Percentiles rank a stretch among this genome's conserved stretches.
phyloP scores from a whole-genome alignment of 441 rosid genomes.

The Pelargonium myrrhifolium region DNA sequence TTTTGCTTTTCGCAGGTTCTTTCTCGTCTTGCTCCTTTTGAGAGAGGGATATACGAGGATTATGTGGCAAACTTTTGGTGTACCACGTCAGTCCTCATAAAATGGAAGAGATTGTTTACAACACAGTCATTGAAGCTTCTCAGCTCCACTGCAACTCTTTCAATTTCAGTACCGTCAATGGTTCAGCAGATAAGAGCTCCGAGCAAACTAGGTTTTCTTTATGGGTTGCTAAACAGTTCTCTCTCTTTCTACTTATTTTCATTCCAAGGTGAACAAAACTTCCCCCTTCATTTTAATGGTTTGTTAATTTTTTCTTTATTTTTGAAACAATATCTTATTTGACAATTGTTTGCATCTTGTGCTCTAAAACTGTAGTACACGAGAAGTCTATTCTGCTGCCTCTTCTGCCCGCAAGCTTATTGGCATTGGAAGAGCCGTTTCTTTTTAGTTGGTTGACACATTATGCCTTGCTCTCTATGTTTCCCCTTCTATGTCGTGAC shows the following conservation, averaged over 20 bases:
- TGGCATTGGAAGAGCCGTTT: conserved; percentile 54
- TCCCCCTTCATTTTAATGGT: conserved; percentile 4
- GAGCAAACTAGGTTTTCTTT: conserved; percentile 73
- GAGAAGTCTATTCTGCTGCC: conserved; percentile 93
- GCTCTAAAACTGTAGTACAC: conserved; percentile 54
- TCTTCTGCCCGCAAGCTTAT: conserved; percentile 65
- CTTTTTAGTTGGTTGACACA: conserved; percentile 48
- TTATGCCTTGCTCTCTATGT: conserved; percentile 73
- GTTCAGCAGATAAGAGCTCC: conserved; percentile 71
- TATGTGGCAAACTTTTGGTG: conserved; percentile 98
- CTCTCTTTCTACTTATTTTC: conserved; percentile 79
- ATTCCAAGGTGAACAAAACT: conserved; percentile 54
- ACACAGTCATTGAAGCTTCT: conserved; percentile 46
- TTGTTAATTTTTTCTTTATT: background rate
- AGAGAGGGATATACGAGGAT: conserved; percentile 93
- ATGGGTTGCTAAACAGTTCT: conserved; percentile 69
- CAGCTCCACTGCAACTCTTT: conserved; percentile 56
- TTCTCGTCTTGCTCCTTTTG: conserved; percentile 85
- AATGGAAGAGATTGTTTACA: conserved; percentile 76
- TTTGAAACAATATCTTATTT: no score
- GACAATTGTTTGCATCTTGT: conserved; percentile 8
- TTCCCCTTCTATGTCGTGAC: conserved; percentile 79
- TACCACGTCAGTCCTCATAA: conserved; percentile 58
- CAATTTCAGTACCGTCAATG: conserved; percentile 75
- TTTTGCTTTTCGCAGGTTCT: conserved; percentile 48